phyloP scores from a whole-genome alignment of 805 yeast genomes.

The Schizosaccharomyces octosporus region DNA sequence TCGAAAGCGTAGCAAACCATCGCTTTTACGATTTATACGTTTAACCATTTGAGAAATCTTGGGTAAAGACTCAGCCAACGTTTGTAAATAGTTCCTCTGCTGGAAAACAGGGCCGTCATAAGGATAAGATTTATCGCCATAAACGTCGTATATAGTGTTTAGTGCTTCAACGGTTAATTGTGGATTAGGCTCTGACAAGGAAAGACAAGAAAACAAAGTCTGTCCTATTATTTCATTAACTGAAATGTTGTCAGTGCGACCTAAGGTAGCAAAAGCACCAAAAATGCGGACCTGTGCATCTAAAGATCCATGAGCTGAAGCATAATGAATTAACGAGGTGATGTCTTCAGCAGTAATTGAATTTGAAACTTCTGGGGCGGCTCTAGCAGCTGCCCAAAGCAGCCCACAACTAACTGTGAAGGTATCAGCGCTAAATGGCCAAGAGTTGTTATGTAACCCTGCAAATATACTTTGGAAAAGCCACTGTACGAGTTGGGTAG shows the following conservation, averaged over 20 bases:
- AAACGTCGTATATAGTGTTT: slow-evolving; percentile 50
- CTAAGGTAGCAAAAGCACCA: slow-evolving; percentile 30
- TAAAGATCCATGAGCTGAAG: background rate
- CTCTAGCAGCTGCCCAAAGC: background rate
- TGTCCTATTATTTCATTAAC: slow-evolving; percentile 15
- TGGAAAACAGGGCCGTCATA: slow-evolving; percentile 53
- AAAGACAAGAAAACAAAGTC: background rate
- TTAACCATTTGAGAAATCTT: slow-evolving; percentile 30
- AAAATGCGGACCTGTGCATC: slow-evolving; percentile 23
- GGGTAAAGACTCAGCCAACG: slow-evolving; percentile 22
- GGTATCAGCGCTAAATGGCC: background rate
- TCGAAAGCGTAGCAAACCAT: slow-evolving; percentile 29
- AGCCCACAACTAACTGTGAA: background rate
- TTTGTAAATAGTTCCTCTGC: slow-evolving; percentile 21
- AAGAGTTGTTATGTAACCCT: background rate
- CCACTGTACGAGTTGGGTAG: background rate
- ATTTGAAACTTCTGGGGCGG: background rate
- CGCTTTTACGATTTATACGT: slow-evolving; percentile 39
- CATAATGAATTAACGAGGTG: background rate
- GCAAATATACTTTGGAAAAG: background rate
- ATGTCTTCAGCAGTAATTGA: background rate
- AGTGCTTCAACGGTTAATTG: slow-evolving; percentile 33
- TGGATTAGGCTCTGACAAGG: slow-evolving; percentile 10
- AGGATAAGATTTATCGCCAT: slow-evolving; percentile 41
- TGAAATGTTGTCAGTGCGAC: background rate